phyloP scores from a whole-genome alignment of 1,139 yeast species.

The Yarrowia galli region DNA sequence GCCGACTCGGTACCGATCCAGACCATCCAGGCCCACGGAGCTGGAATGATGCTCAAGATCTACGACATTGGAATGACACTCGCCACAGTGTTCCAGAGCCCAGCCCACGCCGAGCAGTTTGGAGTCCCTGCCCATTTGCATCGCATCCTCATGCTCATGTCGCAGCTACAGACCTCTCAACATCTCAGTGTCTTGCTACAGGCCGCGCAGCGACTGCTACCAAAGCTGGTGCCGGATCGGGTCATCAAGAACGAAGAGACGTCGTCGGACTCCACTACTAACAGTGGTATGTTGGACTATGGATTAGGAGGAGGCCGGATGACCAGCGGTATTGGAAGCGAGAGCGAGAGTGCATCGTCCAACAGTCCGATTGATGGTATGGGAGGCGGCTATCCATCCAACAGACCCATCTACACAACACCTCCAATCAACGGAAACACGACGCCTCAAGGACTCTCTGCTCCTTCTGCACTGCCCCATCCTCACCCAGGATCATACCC shows the following conservation, averaged over 20 bases:
- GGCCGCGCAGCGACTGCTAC: slow-evolving; percentile 17
- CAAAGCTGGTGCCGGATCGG: slow-evolving; percentile 6
- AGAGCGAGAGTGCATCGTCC: slow-evolving; percentile 1
- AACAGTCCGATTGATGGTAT: slow-evolving; percentile 6
- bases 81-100: slow-evolving; percentile 11
- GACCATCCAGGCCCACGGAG: slow-evolving; percentile 31
- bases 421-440: not conserved
- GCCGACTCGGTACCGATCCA: slow-evolving; percentile 21
- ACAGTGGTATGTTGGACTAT: not conserved
- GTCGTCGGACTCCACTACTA: not conserved
- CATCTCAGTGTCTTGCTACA: slow-evolving; percentile 7
- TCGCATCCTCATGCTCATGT: slow-evolving; percentile 33
- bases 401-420: not conserved
- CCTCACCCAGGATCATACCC: slow-evolving; percentile 16
- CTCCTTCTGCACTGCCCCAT: not conserved
- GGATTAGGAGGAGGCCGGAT: not conserved
- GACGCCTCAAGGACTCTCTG: not conserved
- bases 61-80: slow-evolving; percentile 32
- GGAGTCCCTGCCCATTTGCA: slow-evolving; percentile 12
- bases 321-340: not conserved
- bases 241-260: slow-evolving; percentile 10
- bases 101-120: slow-evolving; percentile 27
- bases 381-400: not conserved
- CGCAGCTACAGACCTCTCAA: slow-evolving; percentile 19
- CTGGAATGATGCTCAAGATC: slow-evolving; percentile 30